These are phyloP conservation scores for Pterula multifida DNA, from an alignment of 1,284 basidiomycete species.

Conservation along the genomic window DNA sequence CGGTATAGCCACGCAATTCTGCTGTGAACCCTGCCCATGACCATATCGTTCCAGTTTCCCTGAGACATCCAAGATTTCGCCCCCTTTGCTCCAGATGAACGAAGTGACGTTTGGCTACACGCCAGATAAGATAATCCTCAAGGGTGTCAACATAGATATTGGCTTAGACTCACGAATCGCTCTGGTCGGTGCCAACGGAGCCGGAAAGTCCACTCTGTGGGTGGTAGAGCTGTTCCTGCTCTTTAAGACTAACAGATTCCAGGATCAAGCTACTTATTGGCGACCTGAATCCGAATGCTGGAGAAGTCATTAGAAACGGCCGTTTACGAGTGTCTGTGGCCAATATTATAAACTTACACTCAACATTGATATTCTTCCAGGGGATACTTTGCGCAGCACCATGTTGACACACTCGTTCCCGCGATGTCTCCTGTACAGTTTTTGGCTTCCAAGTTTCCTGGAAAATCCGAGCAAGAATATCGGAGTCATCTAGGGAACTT, in stretches of 20 bases:
- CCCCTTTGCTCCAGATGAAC: constrained; percentile 90
- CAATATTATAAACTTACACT: neutral
- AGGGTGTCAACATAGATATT: constrained; percentile 82
- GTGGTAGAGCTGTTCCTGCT: constrained; percentile 5
- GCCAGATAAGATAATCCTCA: constrained; percentile 71
- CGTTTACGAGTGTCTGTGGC: constrained; percentile 69
- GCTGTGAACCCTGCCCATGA: too few relatives aligned
- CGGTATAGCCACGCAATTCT: constrained; percentile 37
- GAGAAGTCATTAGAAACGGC: constrained; percentile 85
- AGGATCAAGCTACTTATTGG: constrained; percentile 93
- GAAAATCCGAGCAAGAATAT: constrained; percentile 95
- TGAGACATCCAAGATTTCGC: constrained; percentile 91
- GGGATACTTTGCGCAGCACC: constrained; percentile 96
- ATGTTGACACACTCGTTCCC: constrained; percentile 87
- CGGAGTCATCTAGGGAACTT: constrained; percentile 93
- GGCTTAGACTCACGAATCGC: constrained; percentile 84
- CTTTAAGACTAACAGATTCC: constrained; percentile 7
- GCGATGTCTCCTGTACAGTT: constrained; percentile 87
- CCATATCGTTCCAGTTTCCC: constrained; percentile 62
- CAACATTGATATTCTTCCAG: constrained; percentile 21
- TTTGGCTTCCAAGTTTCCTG: constrained; percentile 85
- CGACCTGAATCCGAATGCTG: constrained; percentile 71
- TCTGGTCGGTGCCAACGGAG: constrained; percentile 77
- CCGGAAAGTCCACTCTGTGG: constrained; percentile 25
- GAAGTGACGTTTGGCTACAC: constrained; percentile 90